Evolutionary conservation across 371 early-diverging fungal species (phyloP), one percentile per base, ranked within the genome.

Genomic region (Apophysomyces ossiformis): DNA sequence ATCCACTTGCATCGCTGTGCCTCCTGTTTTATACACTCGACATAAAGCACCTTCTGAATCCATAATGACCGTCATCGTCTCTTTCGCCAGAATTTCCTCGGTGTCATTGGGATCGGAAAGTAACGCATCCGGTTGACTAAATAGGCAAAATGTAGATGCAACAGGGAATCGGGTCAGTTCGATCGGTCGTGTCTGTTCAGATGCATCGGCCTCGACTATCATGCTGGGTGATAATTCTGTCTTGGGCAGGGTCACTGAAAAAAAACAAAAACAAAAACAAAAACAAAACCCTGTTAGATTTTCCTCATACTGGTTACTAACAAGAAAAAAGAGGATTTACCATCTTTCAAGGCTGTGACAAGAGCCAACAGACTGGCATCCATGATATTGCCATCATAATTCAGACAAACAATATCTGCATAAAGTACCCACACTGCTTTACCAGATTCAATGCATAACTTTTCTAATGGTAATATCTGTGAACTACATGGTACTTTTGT

Each of bases 351-450:
- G 0, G 96, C 95, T 7, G 88, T 82, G 12, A 86, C 72, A 35
- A 95, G 74, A 7, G 95, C 91, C 11, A 91, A 65, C n/a, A 97
- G 58, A 36, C 93, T 89, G 0, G 96, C 96, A 70, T 98, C 98
- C 57, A 95, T 61, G 1, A 94, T 86, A 70, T 93, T 94, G 16
- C 98, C 98, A 71, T 94, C 97, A 67, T 95, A 92, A 66, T 92
- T 90, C 37, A 98, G 69, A 65, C 95, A 96, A 13, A 94, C 89
- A 36, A 96, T 88, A 75, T 98, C 98, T 4, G 91, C 90, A 68
- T 93, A 92, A 21, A 98, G 76, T 41, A 89, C 87, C 97, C 97
- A 98, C 11, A 86, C 95, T 1, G 95, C 96, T 62, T 89, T 86
- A 41, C 93, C 93, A 15, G 79, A 72, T 64, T 88, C 92, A 66